These are phyloP conservation scores for Aspergillus egyptiacus DNA, from an alignment of 495 filamentous ascomycete genomes.

Conservation along the genomic window DNA sequence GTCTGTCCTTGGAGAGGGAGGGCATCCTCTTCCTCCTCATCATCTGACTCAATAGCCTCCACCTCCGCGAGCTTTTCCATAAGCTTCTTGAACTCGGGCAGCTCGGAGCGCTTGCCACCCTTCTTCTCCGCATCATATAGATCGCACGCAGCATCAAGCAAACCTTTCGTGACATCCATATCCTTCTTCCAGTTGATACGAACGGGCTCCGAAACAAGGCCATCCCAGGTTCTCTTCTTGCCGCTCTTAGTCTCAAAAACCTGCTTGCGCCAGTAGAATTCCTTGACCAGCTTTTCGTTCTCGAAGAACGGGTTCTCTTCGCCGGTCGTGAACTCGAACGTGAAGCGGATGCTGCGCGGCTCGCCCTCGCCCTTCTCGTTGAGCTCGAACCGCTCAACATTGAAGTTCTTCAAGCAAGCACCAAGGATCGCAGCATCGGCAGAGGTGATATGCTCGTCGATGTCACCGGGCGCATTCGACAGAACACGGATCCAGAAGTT, in stretches of 20 bases:
- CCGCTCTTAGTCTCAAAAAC: constrained; percentile 27
- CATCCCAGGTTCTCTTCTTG: constrained; percentile 55
- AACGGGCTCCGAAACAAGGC: constrained; percentile 79
- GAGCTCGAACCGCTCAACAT: constrained; percentile 72
- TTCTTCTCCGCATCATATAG: constrained; percentile 62
- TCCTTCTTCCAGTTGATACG: constrained; percentile 81
- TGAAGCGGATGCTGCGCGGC: constrained; percentile 43
- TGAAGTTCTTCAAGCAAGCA: constrained; percentile 52
- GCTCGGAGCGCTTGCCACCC: constrained; percentile 29
- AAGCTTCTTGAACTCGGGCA: constrained; percentile 49
- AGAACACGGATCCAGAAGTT: constrained; percentile 89
- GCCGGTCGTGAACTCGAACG: constrained; percentile 39
- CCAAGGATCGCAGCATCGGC: constrained; percentile 65
- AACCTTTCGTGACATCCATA: constrained; percentile 74
- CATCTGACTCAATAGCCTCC: constrained; percentile 34
- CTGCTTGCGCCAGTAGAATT: constrained; percentile 71
- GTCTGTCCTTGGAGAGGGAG: constrained; percentile 51
- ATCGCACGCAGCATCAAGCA: constrained; percentile 63
- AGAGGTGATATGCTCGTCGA: constrained; percentile 79
- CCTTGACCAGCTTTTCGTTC: constrained; percentile 74
- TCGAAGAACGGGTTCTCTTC: constrained; percentile 68
- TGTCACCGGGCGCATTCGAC: constrained; percentile 71
- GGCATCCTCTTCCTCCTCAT: constrained; percentile 45
- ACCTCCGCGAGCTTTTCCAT: constrained; percentile 40
- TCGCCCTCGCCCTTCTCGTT: constrained; percentile 49